Conservation (phyloP, 2,329 filamentous ascomycete genomes). For the Colletotrichum somersetense region DNA sequence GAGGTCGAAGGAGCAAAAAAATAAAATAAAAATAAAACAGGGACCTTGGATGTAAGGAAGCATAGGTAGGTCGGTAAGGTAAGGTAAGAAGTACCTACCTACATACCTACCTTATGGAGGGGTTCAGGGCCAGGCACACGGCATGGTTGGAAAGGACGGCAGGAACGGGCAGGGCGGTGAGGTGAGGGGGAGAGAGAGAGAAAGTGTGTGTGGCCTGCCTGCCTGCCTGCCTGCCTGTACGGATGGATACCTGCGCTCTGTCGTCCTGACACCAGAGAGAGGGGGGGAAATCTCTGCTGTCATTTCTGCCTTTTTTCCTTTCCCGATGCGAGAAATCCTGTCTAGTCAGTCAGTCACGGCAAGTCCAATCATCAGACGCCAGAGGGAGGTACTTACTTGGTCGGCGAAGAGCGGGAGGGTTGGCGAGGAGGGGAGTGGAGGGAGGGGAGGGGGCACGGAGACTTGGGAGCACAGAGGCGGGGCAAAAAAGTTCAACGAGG, state of each 20-base stretch:
- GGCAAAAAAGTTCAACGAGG: constrained; percentile 39
- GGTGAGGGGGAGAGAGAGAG: background rate
- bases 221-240: background rate
- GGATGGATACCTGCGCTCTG: background rate
- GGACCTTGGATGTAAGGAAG: background rate
- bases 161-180: constrained; percentile 19
- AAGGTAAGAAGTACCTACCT: too few species aligned
- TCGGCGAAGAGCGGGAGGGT: constrained; percentile 20
- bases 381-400: background rate
- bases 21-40: constrained; percentile 14
- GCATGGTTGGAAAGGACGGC: background rate
- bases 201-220: background rate
- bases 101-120: background rate
- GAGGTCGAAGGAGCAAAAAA: constrained; percentile 26
- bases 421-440: background rate
- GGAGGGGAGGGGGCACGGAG: constrained; percentile 1
- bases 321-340: constrained; percentile 15
- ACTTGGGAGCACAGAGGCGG: constrained; percentile 27
- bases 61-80: background rate
- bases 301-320: background rate
- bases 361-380: background rate
- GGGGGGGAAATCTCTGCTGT: constrained; percentile 40
- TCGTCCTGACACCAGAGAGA: background rate
- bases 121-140: constrained; percentile 13
- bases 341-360: background rate